Evolutionary conservation across 345 rosid genomes (phyloP).

Genomic region (Eucalyptus virginea): DNA sequence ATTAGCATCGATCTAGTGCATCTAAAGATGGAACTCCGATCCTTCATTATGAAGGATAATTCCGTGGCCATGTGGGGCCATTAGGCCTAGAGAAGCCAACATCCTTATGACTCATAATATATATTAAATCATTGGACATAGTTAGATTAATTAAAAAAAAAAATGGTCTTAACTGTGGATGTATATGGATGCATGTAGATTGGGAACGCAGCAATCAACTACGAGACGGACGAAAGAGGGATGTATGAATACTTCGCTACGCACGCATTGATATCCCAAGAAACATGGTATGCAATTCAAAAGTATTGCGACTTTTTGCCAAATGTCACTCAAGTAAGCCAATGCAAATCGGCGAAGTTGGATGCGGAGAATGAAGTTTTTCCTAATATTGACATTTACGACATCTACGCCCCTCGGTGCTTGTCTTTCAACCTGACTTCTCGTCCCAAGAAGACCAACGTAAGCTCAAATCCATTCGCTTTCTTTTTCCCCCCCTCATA

Average conservation of each 20-base stretch:
- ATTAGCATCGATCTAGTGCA: not conserved
- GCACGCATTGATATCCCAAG: constrained; percentile 57
- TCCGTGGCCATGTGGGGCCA: not conserved
- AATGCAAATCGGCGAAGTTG: constrained; percentile 22
- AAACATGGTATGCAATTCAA: constrained; percentile 4
- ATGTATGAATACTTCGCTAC: constrained; percentile 50
- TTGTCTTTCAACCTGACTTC: constrained; percentile 27
- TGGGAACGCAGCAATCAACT: constrained; percentile 77
- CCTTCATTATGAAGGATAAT: not conserved
- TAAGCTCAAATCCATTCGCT: not conserved
- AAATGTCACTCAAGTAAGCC: constrained; percentile 1
- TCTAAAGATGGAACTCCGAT: not conserved
- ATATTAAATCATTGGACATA: not conserved
- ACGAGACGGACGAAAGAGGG: constrained; percentile 55
- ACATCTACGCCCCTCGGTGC: constrained; percentile 74
- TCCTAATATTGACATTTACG: constrained; percentile 38
- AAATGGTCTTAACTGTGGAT: not conserved
- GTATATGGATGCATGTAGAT: constrained; percentile 18
- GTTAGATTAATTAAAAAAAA: not conserved
- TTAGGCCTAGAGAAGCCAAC: not conserved
- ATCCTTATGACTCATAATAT: not conserved
- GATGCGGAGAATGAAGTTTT: not conserved
- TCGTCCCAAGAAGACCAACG: constrained; percentile 33
- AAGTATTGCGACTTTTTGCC: constrained; percentile 41
- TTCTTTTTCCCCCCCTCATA: too few relatives aligned